Conservation (phyloP, 1,139 yeast genomes). For the Candida pseudoviswanathii region DNA sequence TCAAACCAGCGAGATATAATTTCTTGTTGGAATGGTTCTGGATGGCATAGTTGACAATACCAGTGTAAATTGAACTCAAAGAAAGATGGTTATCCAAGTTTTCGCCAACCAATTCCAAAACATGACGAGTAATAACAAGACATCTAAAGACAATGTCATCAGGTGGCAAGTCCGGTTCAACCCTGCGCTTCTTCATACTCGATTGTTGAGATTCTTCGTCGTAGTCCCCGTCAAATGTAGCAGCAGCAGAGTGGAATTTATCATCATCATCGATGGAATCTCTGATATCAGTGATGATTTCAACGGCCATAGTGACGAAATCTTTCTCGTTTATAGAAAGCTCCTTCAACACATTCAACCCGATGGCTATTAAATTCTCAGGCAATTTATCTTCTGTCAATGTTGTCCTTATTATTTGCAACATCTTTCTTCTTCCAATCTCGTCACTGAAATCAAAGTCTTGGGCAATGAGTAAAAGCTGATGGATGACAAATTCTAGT, state of each 20-base stretch:
- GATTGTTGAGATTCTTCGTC: slow-evolving; percentile 18
- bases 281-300: slow-evolving; percentile 80
- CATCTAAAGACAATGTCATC: slow-evolving; percentile 63
- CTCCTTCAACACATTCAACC: slow-evolving; percentile 67
- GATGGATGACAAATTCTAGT: slow-evolving; percentile 74
- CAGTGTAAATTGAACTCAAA: slow-evolving; percentile 71
- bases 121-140: slow-evolving; percentile 67
- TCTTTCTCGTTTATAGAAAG: slow-evolving; percentile 81
- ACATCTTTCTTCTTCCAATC: slow-evolving; percentile 82
- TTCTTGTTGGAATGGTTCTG: slow-evolving; percentile 59
- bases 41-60: slow-evolving; percentile 83
- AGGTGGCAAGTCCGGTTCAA: slow-evolving; percentile 44
- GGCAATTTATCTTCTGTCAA: slow-evolving; percentile 56
- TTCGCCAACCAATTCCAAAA: slow-evolving; percentile 67
- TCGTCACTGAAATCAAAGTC: slow-evolving; percentile 90
- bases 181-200: slow-evolving; percentile 30
- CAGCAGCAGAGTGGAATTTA: slow-evolving; percentile 58
- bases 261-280: slow-evolving; percentile 54
- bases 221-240: slow-evolving; percentile 31
- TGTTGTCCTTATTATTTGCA: slow-evolving; percentile 67
- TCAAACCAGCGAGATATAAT: slow-evolving; percentile 65
- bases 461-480: slow-evolving; percentile 66
- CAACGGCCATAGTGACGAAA: slow-evolving; percentile 82
- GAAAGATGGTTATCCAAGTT: slow-evolving; percentile 68
- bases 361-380: slow-evolving; percentile 55